phyloP scores from a whole-genome alignment of 495 filamentous ascomycete species.

The Neurospora africana region DNA sequence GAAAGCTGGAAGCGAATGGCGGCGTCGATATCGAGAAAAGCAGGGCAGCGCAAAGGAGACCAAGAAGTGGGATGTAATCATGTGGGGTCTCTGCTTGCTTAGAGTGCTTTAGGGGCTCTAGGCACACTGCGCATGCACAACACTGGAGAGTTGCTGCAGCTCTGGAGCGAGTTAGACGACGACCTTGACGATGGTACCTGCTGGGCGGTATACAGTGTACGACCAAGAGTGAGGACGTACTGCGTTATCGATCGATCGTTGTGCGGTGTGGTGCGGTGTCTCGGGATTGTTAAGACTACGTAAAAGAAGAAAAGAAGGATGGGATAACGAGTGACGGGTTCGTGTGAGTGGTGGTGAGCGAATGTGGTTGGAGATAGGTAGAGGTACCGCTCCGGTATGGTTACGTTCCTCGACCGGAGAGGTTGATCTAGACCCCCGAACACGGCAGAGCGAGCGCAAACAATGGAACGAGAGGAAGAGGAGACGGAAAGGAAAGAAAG shows the following conservation, averaged over 20 bases:
- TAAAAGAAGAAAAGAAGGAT: background rate
- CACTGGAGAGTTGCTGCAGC: background rate
- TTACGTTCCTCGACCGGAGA: background rate
- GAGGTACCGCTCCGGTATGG: background rate
- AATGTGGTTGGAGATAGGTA: background rate
- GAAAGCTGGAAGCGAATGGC: background rate
- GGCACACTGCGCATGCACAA: background rate
- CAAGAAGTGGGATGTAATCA: background rate
- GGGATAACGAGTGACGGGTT: background rate
- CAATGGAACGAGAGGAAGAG: background rate
- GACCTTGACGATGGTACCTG: background rate
- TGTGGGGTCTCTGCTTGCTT: background rate
- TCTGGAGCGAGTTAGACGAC: background rate
- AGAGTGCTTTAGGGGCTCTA: background rate
- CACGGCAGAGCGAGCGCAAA: background rate
- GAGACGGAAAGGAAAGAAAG: background rate
- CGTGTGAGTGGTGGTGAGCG: background rate
- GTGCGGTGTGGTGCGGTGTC: background rate
- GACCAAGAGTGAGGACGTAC: background rate
- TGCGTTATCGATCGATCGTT: background rate
- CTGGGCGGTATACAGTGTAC: background rate
- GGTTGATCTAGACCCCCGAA: background rate
- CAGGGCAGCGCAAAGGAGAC: background rate
- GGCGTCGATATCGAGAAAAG: background rate
- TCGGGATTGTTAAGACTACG: background rate